Conservation (phyloP, 192 early-diverging fungal species). For the Backusella sp. region DNA sequence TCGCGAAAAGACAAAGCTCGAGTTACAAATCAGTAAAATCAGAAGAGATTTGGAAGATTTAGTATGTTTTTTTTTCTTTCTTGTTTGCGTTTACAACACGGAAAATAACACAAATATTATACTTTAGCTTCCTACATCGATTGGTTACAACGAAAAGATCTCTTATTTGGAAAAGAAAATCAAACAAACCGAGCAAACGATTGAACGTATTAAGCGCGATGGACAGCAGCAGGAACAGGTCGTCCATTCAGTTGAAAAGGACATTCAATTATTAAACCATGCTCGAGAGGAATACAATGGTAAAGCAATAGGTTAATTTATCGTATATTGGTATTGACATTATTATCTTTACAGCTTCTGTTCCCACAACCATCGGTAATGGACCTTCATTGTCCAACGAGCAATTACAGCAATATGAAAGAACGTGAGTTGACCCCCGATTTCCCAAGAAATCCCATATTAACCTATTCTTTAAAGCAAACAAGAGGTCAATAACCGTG, state of each 20-base stretch:
- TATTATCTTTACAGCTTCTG: not conserved
- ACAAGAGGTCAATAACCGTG: constrained; percentile 66
- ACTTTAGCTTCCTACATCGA: constrained; percentile 56
- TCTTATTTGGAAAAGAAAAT: constrained; percentile 69
- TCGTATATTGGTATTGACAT: no score
- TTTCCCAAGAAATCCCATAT: not conserved
- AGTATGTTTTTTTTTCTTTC: constrained; percentile 31
- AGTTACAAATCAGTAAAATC: constrained; percentile 71
- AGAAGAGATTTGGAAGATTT: constrained; percentile 73
- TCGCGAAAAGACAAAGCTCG: constrained; percentile 68
- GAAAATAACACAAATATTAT: not conserved
- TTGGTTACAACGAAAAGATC: constrained; percentile 74
- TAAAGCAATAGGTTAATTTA: not conserved
- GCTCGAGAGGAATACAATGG: constrained; percentile 12
- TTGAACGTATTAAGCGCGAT: constrained; percentile 49
- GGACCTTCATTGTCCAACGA: constrained; percentile 24
- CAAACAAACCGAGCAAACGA: constrained; percentile 57
- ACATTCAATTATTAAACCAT: constrained; percentile 7
- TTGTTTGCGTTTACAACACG: not conserved
- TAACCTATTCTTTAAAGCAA: constrained; percentile 47
- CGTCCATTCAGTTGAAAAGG: constrained; percentile 13
- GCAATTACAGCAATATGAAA: constrained; percentile 35
- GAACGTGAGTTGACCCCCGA: constrained; percentile 17
- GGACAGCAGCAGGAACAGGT: constrained; percentile 48
- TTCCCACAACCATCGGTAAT: constrained; percentile 9